A percentile compares a stretch with the other conserved stretches of the same genome.
These are phyloP conservation scores for Solanum chmielewskii DNA, from an alignment of 257 asterid species.

Conservation along the genomic window DNA sequence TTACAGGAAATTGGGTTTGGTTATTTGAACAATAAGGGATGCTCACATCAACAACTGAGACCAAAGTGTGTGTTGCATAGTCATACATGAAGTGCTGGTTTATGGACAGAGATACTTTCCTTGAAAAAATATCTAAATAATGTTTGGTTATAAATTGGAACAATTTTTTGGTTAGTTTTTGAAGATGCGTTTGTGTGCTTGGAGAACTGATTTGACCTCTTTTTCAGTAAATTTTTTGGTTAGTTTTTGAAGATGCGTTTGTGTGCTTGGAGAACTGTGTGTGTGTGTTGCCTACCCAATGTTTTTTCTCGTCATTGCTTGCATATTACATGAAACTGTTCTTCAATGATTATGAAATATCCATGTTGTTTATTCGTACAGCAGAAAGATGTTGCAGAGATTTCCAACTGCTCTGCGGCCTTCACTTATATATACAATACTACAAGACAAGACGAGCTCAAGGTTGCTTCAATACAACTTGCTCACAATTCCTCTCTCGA, in stretches of 20 bases:
- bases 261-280: too few species aligned
- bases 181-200: background rate
- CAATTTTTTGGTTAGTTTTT: background rate
- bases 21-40: background rate
- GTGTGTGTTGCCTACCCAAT: background rate
- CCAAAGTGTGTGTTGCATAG: background rate
- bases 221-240: background rate
- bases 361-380: background rate
- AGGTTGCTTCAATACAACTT: background rate
- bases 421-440: background rate
- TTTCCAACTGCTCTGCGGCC: background rate
- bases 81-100: background rate
- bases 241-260: too few species aligned
- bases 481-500: constrained; percentile 55
- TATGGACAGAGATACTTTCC: background rate
- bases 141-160: background rate
- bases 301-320: too few species aligned
- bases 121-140: background rate
- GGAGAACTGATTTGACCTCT: background rate
- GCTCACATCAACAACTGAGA: background rate
- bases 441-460: background rate
- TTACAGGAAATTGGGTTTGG: background rate
- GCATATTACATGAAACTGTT: too few species aligned
- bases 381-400: background rate
- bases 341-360: background rate